Evolutionary conservation across 2,329 filamentous ascomycete genomes (phyloP), one percentile per base, ranked within the genome.

Genomic region (Rhinocladiella similis): DNA sequence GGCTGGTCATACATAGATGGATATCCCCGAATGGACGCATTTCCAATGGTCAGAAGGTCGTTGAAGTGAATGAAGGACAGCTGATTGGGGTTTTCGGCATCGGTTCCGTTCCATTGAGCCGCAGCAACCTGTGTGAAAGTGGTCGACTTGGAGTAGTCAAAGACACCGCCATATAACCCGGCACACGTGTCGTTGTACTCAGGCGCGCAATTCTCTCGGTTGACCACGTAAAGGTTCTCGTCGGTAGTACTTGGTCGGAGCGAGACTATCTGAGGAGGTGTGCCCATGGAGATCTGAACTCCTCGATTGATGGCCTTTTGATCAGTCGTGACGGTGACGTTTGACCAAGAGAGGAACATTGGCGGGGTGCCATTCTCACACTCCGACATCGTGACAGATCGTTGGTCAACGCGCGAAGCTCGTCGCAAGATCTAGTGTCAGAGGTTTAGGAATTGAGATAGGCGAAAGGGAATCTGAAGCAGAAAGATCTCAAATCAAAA

Each of bases 61-160:
- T 65, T 62, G 57, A 65, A 63, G 38, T 59, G 56, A 33, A 63
- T 52, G 25, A 52, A 59, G 22, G 61, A 59, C 16, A 60, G 22
- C 36, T 53, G 43, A 39, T 53, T 54, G 12, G 53, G 50, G 33
- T 51, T 52, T 12, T 27, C 16, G 27, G 56, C 35, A 5, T 18
- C 29, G 3, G 59, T 59, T 13, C 61, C 61, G 33, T 63, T 63
- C 59, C 59, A 65, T 27, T 62, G 58, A 39, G 50, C 54, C 42
- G 54, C 42, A 10, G 63, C 49, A 7, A 60, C 53, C 38, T 59
- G 52, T 12, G 20, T 36, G 47, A 62, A 65, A 3, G 58, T 62
- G 9, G 42, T 51, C 14, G 59, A 62, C 2, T 41, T 22, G 18
- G 20, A 18, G 27, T 57, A 59, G 41, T 65, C 54, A 53, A 61